Base-by-base conservation (phyloP, 179 eudicot species). In the Silene noctiflora region DNA sequence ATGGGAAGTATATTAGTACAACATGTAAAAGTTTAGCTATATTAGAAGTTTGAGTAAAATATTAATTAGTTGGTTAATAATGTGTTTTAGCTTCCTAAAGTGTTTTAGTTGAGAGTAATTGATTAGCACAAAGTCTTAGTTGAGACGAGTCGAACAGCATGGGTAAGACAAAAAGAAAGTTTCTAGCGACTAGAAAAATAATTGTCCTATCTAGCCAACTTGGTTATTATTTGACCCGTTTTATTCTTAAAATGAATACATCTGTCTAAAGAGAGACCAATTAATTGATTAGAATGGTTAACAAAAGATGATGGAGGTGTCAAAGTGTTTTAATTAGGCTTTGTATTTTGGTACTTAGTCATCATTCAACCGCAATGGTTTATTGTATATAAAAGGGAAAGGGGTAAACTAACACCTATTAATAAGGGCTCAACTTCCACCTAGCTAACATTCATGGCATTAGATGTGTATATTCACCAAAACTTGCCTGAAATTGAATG, bases 401-500 rank as follows among this genome's bases (percentile, higher is more conserved):
- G 73, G 73, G 64, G 75, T 59, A 75, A 75, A 65, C 64, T 58
- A 65, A 51, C 29, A 55, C 66, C 25, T 82, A 82, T 79, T 78
- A 82, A 82, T 82, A 78, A 60, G 53, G 66, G 68, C 84, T 24
- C 82, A 75, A 82, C 85, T 72, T 22, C 85, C 85, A 82, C 77
- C 85, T 75, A 82, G 82, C 75, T 82, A 61, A 78, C 85, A 78
- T 82, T 82, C 82, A 82, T 82, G 75, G 76, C 71, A 60, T 27
- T 72, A 51, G 82, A 79, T 72, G 79, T 75, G 59, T 58, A 76
- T 31, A 76, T 35, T 67, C 78, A 65, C 84, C 79, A 78, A 75
- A 76, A 79, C 77, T 82, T 76, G 73, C 82, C 81, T 78, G 77
- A 82, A 78, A 82, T 63, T 71, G 71, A 81, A 75, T 75, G 77